A percentile compares a stretch with the other conserved stretches of the same genome.
Conservation (phyloP, 129 eudicot genomes). For the Flaveria ramosissima region DNA sequence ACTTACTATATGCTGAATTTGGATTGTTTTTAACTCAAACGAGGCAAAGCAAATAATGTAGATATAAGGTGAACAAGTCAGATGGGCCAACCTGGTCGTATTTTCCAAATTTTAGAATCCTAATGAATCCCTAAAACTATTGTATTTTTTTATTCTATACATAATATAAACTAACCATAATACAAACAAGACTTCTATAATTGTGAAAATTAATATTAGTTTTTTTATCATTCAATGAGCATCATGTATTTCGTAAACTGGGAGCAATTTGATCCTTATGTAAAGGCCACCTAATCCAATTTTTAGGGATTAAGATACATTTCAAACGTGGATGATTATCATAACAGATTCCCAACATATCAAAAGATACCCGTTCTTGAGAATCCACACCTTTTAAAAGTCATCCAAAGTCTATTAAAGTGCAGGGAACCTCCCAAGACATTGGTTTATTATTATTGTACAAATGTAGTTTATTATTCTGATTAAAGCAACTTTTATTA, state of each 20-base stretch:
- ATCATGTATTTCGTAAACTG: no score
- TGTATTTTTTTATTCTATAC: no score
- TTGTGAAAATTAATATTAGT: no score
- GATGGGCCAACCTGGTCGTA: background rate
- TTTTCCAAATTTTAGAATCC: no score
- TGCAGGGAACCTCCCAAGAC: background rate
- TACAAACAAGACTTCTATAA: no score
- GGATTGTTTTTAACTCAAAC: background rate
- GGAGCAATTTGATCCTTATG: no score
- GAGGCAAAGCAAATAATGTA: background rate
- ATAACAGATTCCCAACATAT: background rate
- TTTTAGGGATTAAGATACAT: background rate
- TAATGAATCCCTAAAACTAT: no score
- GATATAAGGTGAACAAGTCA: background rate
- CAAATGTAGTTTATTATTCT: background rate
- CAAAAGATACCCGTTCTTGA: background rate
- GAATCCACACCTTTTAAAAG: background rate
- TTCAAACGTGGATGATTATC: background rate
- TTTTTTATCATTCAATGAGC: no score
- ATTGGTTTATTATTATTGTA: background rate
- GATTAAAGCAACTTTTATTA: background rate
- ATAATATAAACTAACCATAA: no score
- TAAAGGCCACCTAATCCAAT: no score
- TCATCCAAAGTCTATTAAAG: background rate
- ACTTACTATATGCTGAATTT: background rate